Evolutionary conservation across 1,284 basidiomycete genomes (phyloP), one percentile per base, ranked within the genome.

Genomic region (Sporisorium graminicola): DNA sequence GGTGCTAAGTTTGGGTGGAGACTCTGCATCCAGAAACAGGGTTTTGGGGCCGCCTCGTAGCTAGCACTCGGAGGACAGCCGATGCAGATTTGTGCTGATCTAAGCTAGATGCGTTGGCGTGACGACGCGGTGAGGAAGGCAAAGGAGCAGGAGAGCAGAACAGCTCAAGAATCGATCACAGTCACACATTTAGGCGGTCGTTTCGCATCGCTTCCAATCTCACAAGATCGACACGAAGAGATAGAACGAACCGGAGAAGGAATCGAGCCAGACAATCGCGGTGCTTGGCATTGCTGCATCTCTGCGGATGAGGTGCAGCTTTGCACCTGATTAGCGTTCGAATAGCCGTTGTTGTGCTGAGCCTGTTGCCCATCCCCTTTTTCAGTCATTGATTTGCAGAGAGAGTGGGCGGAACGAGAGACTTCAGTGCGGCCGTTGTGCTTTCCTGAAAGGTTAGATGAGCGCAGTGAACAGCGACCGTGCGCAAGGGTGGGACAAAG

Each of bases 161-260:
- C 37, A n/a, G 37, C 37, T 35, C 12, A 35, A 40, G 3, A 40
- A 18, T 16, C 5, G 37, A 18, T 40, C 16, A 20, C n/a, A 7
- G n/a, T 43, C 40, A 16, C n/a, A 1, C 12, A 12, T n/a, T 40
- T n/a, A 43, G 3, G 18, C 40, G 29, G 58, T 61, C 58, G 58
- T 52, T 29, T 61, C 51, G 58, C 58, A 42, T 61, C 58, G 58
- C 22, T 54, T 54, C 12, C 26, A 16, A 55, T 54, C 37, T 29
- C 27, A 31, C 49, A 20, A 16, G 7, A 40, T n/a, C 16, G 8
- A 20, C 2, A 10, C 8, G 7, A 43, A 9, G 35, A 35, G 14
- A 35, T 3, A 35, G 35, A n/a, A n/a, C n/a, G n/a, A n/a, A n/a
- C n/a, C n/a, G 35, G 10, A 35, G 7, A 9, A 12, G 8, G 12